Evolutionary conservation across 2,329 filamentous ascomycete genomes (phyloP), one percentile per base, ranked within the genome.

Genomic region (Decorospora gaudefroyi): DNA sequence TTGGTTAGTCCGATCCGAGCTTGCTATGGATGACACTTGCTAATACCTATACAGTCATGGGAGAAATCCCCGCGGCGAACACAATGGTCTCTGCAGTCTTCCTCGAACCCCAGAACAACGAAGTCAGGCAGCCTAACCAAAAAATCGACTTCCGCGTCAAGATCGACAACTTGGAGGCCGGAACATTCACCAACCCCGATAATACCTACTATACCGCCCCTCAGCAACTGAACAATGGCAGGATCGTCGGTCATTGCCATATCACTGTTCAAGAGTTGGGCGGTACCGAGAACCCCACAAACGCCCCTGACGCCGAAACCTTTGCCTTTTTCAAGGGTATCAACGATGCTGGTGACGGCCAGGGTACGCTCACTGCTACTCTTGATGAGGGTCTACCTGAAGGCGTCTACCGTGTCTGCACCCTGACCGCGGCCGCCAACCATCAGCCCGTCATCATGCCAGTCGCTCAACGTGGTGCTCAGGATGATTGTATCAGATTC

Each of bases 311-410:
- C 46, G 54, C 75, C 32, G 56, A 73, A 7, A 68, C 70, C 13
- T 82, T 81, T 60, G 76, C 69, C 16, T 82, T 80, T 67, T 82
- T 82, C 74, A 81, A 80, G 69, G 79, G 79, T 44, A 74, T 82
- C 58, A 79, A 82, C 53, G 75, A 80, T 49, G 68, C 59, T 15
- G 78, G 75, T 25, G 69, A 79, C 46, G 72, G 73, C 7, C 61
- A 74, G 4, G 78, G 76, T 5, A 55, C 67, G n/a, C 69, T 81
- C 25, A 60, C 63, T 38, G 74, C 77, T 16, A 55, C 63, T 17
- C 75, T 81, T 6, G 59, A 64, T 0, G 74, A 67, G 2, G 78
- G 78, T 16, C 70, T 81, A 15, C 72, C 75, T 7, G 64, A 64
- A 19, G 79, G 78, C 3, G 57, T 62, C 47, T 80, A 80, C 62